phyloP scores from a whole-genome alignment of 1,284 basidiomycete genomes.

The Cystobasidiaceae sp. region DNA sequence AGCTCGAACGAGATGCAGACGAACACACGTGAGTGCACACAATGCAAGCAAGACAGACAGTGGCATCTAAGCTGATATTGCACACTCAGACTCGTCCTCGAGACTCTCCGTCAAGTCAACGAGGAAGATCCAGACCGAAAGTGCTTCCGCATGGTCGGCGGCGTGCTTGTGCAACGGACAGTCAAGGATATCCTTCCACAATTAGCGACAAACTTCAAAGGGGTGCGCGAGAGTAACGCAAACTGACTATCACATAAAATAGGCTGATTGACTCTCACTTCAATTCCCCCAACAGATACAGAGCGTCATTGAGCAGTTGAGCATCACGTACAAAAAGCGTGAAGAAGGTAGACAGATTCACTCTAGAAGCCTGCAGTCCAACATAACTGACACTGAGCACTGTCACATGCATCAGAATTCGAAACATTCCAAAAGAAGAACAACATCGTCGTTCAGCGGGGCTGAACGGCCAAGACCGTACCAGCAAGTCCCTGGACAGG shows the following conservation, averaged over 20 bases:
- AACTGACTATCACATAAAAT: not conserved
- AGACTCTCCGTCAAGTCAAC: constrained; percentile 73
- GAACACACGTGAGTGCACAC: constrained; percentile 58
- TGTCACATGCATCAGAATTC: constrained; percentile 4
- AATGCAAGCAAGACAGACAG: constrained; percentile 1
- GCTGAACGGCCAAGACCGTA: not conserved
- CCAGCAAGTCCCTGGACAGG: not conserved
- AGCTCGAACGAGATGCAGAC: constrained; percentile 86
- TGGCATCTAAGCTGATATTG: not conserved
- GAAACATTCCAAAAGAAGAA: constrained; percentile 26
- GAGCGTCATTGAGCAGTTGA: not conserved
- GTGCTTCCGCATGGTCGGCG: constrained; percentile 95
- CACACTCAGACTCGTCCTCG: constrained; percentile 69
- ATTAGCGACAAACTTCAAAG: constrained; percentile 74
- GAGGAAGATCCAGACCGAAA: constrained; percentile 77
- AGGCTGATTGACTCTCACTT: not conserved
- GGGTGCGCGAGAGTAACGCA: constrained; percentile 53
- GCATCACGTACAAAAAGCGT: constrained; percentile 24
- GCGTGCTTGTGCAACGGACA: constrained; percentile 89
- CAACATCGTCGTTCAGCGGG: constrained; percentile 25
- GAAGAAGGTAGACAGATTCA: constrained; percentile 8
- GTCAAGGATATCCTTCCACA: constrained; percentile 92
- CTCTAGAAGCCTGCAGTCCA: not conserved
- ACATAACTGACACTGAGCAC: not conserved
- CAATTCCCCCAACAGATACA: not conserved